Conservation (phyloP, 2,329 filamentous ascomycete genomes). For the Rutstroemia sp. region DNA sequence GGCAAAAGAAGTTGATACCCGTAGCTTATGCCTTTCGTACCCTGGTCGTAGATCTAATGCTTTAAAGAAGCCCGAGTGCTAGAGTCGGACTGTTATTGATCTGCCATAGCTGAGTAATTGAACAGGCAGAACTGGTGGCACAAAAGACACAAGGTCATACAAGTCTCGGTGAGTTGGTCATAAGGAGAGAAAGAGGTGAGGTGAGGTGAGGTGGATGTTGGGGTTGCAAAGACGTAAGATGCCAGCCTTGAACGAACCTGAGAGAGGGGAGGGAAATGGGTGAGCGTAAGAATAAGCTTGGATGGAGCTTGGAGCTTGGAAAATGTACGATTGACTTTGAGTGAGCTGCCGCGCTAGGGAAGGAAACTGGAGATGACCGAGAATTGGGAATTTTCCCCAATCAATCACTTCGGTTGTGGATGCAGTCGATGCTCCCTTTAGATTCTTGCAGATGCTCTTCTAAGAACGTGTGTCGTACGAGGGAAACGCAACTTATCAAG, state of each 20-base stretch:
- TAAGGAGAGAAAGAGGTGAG: not conserved
- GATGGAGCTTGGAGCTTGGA: not conserved
- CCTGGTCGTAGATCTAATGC: no score
- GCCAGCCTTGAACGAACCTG: not conserved
- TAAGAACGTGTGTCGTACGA: not conserved
- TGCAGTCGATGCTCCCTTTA: not conserved
- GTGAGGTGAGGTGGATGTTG: no score
- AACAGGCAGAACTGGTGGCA: conserved; percentile 5
- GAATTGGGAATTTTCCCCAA: not conserved
- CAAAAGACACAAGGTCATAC: conserved; percentile 3
- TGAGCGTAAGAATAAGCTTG: not conserved
- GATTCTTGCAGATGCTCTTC: not conserved
- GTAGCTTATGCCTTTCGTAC: no score
- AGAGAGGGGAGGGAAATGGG: not conserved
- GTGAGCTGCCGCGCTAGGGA: no score
- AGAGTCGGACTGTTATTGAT: not conserved
- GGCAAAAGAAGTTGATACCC: no score
- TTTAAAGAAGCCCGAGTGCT: not conserved
- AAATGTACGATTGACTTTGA: not conserved
- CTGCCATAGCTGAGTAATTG: not conserved
- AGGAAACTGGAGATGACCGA: not conserved
- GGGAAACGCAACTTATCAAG: no score
- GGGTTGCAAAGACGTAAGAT: no score
- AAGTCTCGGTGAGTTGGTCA: not conserved
- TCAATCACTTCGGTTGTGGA: not conserved